phyloP scores from a whole-genome alignment of 78 protist species.

The Planoprotostelium fungivorum region DNA sequence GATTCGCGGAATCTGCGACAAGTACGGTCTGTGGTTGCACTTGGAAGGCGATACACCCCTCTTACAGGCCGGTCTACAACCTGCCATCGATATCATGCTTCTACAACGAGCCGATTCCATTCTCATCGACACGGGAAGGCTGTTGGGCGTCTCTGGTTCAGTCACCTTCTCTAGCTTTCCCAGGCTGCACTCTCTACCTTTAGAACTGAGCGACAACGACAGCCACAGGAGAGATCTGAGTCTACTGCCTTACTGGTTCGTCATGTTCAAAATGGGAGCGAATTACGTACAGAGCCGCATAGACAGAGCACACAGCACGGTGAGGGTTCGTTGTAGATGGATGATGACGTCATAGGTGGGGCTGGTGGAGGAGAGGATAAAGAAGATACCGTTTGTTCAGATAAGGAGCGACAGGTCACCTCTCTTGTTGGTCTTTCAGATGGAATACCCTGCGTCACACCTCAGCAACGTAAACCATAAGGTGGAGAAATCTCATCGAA shows the following conservation, averaged over 20 bases:
- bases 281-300: neutral
- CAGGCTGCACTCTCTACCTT: neutral
- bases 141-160: neutral
- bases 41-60: neutral
- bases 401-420: neutral
- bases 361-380: neutral
- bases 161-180: neutral
- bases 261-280: neutral
- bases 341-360: neutral
- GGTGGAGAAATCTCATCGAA: neutral
- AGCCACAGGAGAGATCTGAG: neutral
- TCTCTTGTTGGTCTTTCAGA: neutral
- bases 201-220: neutral
- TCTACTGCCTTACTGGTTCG: neutral
- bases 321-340: too few relatives aligned
- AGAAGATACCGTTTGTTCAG: neutral
- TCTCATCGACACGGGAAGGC: neutral
- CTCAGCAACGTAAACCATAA: neutral
- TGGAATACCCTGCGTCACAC: neutral
- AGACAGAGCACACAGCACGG: neutral
- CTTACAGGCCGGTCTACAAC: neutral
- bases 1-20: neutral
- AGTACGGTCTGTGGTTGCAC: neutral
- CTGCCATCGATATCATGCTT: neutral
- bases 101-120: neutral